Base-by-base conservation (phyloP, 139 green algal genomes). In the Coelastrella sp. region DNA sequence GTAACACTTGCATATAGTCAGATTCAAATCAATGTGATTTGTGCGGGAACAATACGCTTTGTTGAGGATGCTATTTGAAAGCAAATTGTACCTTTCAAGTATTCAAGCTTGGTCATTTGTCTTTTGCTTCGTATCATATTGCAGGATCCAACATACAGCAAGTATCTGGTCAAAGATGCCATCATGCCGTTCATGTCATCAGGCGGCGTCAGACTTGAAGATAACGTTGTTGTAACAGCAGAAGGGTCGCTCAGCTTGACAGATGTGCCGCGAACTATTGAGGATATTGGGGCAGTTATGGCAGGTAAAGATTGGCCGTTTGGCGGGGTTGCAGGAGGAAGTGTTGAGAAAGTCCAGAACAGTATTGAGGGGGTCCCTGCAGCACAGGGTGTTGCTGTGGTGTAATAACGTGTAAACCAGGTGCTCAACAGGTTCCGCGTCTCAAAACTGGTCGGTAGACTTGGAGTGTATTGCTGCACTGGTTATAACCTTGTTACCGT, bases 221-320 rank as follows among this genome's bases (percentile, higher is more conserved):
- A 98, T 79, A 95, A 99, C 71, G 89, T 98, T 21, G 30, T 99
- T 23, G 81, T 98, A 35, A 97, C 94, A 21, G 86, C 89, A 23
- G 41, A 40, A 0, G 95, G 96, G 5, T 27, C 72, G 0, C 68
- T 92, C 73, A 93, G 82, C 27, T 85, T 98, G 48, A 98, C 94
- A 5, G 80, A 93, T 27, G 93, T 98, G 53, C 96, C 96, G 0
- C 79, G 96, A 1, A 90, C 86, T 0, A 72, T 94, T 3, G 89
- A 92, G 48, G 96, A 98, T 13, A 85, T 98, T 13, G 96, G 98
- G 81, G 83, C 84, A 3, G 94, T 98, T 2, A 98, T 98, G 96
- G 95, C 93, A 27, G 96, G 95, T 0, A 89, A 19, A 27, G 21
- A 59, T 8, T 97, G 93, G 93, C 90, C 88, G 50, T 32, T 53